Base-by-base conservation (phyloP, 805 yeast genomes). In the Danielia reshetovae region DNA sequence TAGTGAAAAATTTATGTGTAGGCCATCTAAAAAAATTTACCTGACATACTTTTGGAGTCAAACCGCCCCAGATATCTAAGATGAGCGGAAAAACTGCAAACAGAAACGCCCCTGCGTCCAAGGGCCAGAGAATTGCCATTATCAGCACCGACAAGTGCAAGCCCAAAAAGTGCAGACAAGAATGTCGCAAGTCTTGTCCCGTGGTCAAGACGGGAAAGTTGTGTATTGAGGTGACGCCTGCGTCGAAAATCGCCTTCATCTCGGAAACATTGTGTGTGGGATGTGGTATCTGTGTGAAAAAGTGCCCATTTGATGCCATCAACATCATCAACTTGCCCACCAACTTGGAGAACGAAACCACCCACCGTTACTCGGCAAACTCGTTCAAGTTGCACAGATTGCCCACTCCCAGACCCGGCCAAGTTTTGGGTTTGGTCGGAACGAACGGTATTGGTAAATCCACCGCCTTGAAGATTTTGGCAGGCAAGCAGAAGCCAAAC, bases 391-490 rank as follows among this genome's bases (percentile, higher is more conserved):
- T 93, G 56, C 98, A 93, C 63, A 78, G 98, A 64, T 74, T 93
- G 54, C 98, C 98, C 17, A 89, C 95, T 38, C 98, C 98, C 45
- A 85, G 98, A 68, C 97, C 98, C 2, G 97, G 97, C 42, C 98
- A 93, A 68, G 98, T 93, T 19, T 73, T 93, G 46, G 98, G 98
- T 49, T 76, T 93, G 49, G 98, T 93, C 33, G 98, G 98, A 55
- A 86, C 97, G 42, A 93, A 93, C 72, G 98, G 98, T 88, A 93
- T 93, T 57, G 98, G 98, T 55, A 93, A 93, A 61, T 85, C 95
- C 9, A 93, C 98, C 13, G 98, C 98, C 7, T 75, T 93, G 59
- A 93, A 93, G 68, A 89, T 93, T 55, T 75, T 93, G 49, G 95
- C 97, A 12, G 98, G 97, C 57, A 93, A 90, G 65, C 95, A 89